Evolutionary conservation across 257 asterid species (phyloP), one percentile per base, ranked within the genome.

Genomic region (Solanum chiquidenum): DNA sequence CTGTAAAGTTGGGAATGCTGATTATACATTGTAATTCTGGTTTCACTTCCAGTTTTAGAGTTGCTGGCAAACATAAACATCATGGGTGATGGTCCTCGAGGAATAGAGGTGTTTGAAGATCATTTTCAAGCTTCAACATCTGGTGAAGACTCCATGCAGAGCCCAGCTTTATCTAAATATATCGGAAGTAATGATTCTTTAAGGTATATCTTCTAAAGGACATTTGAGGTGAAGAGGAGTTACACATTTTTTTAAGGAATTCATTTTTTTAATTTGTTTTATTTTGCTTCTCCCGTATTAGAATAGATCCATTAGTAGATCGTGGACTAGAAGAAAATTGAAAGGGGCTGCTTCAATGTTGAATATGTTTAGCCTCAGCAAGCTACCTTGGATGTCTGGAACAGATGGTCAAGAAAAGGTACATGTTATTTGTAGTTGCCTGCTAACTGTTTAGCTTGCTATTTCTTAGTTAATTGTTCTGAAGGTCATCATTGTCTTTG

Each of bases 81-180:
- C 90, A 95, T 94, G 85, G 99, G 96, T 90, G 98, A 96, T 93
- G 97, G 96, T 90, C 98, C 98, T 88, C 93, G 90, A 88, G 98
- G 96, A 74, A 90, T 95, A 89, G 92, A 93, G 89, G 86, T 93
- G 35, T 89, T 91, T 82, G 92, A 91, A 5, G 95, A 94, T 88
- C 93, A 96, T 91, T 96, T 94, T 90, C 90, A 87, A 88, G 92
- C 92, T 62, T 90, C 97, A 76, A 90, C 94, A 74, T 94, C 99
- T 88, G 86, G 87, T 87, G 88, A 92, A 52, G 92, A 86, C 86
- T 85, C 93, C 75, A 73, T 66, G 86, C 88, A 91, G 68, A 90
- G 88, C 88, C 93, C 86, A 83, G 11, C 91, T 35, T 68, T 18
- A 4, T 82, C 87, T 60, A 73, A 90, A n/a, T 91, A 90, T 87